Evolutionary conservation across 805 yeast genomes (phyloP).

Genomic region (Nakazawaea siamensis): DNA sequence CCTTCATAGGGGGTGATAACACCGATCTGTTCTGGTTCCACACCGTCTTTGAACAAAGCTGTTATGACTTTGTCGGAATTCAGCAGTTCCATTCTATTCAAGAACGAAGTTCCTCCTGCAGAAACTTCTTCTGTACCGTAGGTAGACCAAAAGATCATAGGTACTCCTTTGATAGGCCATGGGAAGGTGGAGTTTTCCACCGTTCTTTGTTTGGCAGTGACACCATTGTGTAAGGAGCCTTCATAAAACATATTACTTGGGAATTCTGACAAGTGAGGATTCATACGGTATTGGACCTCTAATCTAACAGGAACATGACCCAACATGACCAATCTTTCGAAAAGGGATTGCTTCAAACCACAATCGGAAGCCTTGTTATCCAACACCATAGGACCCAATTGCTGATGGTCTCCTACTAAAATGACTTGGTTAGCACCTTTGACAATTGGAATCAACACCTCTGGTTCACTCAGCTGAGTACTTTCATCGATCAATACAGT

Average conservation of each 20-base stretch:
- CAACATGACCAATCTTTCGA: constrained; percentile 74
- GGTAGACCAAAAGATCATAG: constrained; percentile 96
- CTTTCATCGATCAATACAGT: constrained; percentile 87
- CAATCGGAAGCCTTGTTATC: constrained; percentile 79
- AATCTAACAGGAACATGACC: constrained; percentile 82
- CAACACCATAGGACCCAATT: constrained; percentile 84
- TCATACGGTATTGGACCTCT: constrained; percentile 94
- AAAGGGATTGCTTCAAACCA: constrained; percentile 78
- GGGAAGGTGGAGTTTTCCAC: constrained; percentile 57
- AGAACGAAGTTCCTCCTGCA: constrained; percentile 68
- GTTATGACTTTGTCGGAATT: constrained; percentile 76
- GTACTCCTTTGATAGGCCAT: constrained; percentile 81
- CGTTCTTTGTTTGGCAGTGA: constrained; percentile 64
- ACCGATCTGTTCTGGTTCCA: constrained; percentile 77
- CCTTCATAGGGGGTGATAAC: constrained; percentile 94
- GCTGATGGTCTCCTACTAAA: constrained; percentile 91
- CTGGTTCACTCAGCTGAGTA: constrained; percentile 93
- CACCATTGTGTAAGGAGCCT: constrained; percentile 88
- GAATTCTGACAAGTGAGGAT: constrained; percentile 80
- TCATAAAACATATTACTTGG: constrained; percentile 90
- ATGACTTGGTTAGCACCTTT: constrained; percentile 87
- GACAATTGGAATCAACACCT: constrained; percentile 79
- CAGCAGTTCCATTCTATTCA: constrained; percentile 86
- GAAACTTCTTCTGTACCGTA: constrained; percentile 87
- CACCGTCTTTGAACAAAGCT: constrained; percentile 65